phyloP scores from a whole-genome alignment of 345 rosid species.

The Syzygium aqueum region DNA sequence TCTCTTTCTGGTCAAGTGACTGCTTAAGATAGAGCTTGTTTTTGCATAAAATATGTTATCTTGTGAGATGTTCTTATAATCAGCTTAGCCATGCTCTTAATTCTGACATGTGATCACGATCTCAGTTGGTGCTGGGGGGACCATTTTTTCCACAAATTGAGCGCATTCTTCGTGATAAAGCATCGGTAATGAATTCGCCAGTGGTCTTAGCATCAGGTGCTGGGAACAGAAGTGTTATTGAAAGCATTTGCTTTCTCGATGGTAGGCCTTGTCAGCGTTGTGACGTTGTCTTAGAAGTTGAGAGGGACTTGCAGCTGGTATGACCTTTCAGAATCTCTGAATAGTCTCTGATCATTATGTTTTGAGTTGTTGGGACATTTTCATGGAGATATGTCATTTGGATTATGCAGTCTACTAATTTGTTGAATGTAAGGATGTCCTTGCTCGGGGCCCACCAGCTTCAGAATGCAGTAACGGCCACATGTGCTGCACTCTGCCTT shows the following conservation, averaged over 20 bases:
- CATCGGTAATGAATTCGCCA: constrained; percentile 43
- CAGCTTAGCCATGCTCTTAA: not conserved
- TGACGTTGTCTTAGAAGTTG: constrained; percentile 39
- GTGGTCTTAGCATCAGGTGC: constrained; percentile 48
- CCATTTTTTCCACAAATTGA: constrained; percentile 79
- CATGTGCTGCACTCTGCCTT: constrained; percentile 64
- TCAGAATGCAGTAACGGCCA: constrained; percentile 77
- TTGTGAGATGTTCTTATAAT: not conserved
- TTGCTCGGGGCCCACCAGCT: constrained; percentile 92
- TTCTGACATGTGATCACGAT: not conserved
- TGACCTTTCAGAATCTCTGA: constrained; percentile 3
- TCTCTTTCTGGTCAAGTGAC: not conserved
- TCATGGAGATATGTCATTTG: not conserved
- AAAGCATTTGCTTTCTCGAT: constrained; percentile 26
- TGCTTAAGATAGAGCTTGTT: not conserved
- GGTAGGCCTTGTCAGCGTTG: constrained; percentile 52
- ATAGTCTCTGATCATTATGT: not conserved
- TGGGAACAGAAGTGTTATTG: constrained; percentile 37
- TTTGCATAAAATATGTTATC: not conserved
- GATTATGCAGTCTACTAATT: constrained; percentile 41
- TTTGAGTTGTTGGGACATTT: not conserved
- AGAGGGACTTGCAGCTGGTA: constrained; percentile 46
- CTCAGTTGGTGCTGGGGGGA: constrained; percentile 68
- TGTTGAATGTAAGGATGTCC: constrained; percentile 46
- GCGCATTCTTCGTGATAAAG: constrained; percentile 51